Conservation (phyloP, 106 monocot genomes). For the Posidonia australis region DNA sequence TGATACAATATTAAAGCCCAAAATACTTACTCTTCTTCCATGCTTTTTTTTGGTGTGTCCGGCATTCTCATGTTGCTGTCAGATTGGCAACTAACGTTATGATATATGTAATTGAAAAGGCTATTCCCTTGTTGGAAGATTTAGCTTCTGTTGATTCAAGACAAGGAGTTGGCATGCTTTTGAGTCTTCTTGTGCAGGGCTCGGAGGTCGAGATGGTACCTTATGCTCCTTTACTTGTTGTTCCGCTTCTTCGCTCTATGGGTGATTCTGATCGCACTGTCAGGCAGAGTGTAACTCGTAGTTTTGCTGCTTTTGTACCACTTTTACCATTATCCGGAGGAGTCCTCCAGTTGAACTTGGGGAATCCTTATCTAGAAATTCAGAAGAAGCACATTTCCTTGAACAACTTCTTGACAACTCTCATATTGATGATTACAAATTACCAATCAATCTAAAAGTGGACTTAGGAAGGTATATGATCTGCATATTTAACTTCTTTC, state of each 20-base stretch:
- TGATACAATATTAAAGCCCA: constrained; percentile 38
- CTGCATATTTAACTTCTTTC: background rate
- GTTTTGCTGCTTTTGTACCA: constrained; percentile 96
- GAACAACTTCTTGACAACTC: constrained; percentile 99
- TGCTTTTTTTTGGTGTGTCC: constrained; percentile 54
- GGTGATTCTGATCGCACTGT: constrained; percentile 69
- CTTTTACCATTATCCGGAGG: constrained; percentile 81
- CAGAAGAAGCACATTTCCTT: constrained; percentile 79
- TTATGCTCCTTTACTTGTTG: constrained; percentile 91
- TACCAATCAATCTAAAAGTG: constrained; percentile 62
- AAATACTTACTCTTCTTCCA: constrained; percentile 75
- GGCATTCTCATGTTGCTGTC: constrained; percentile 77
- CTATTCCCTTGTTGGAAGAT: constrained; percentile 76
- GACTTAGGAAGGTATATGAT: constrained; percentile 56
- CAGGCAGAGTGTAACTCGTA: constrained; percentile 84
- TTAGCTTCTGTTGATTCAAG: constrained; percentile 59
- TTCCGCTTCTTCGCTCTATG: constrained; percentile 94
- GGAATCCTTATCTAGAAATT: constrained; percentile 56
- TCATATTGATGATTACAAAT: constrained; percentile 90
- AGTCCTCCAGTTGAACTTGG: constrained; percentile 47
- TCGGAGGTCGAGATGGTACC: constrained; percentile 71
- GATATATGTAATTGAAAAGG: constrained; percentile 63
- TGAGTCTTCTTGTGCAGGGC: constrained; percentile 82
- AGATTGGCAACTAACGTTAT: constrained; percentile 86
- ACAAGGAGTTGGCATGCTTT: constrained; percentile 91